A percentile compares a stretch with the other conserved stretches of the same genome.
These are phyloP conservation scores for Raddia guianensis DNA, from an alignment of 176 grass and related monocot genomes.

Conservation along the genomic window DNA sequence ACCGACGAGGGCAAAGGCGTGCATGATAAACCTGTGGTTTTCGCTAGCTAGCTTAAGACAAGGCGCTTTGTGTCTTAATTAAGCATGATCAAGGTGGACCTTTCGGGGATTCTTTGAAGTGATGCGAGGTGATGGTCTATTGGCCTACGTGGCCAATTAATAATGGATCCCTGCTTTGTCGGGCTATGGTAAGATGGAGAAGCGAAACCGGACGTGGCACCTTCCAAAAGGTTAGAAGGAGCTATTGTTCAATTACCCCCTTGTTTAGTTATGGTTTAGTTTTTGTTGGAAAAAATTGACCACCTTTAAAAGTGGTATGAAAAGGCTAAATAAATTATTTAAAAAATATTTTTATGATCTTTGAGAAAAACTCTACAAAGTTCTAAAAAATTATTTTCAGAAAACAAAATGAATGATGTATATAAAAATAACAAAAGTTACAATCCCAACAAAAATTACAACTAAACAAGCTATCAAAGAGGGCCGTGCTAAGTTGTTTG, in stretches of 20 bases:
- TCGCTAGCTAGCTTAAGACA: not conserved
- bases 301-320: too few relatives aligned
- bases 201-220: conserved; percentile 25
- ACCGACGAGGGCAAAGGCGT: not conserved
- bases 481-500: not conserved
- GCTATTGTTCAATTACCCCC: not conserved
- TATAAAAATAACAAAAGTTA: too few relatives aligned
- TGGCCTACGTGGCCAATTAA: not conserved
- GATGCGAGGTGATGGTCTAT: conserved; percentile 20
- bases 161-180: not conserved
- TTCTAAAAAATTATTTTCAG: too few relatives aligned
- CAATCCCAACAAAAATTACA: too few relatives aligned
- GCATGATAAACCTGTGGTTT: not conserved
- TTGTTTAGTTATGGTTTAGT: too few relatives aligned
- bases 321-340: too few relatives aligned
- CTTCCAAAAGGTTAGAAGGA: conserved; percentile 13
- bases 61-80: not conserved
- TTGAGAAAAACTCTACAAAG: too few relatives aligned
- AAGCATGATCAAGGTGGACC: conserved; percentile 33
- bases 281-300: too few relatives aligned
- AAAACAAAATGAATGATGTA: too few relatives aligned
- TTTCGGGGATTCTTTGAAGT: conserved; percentile 29
- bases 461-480: too few relatives aligned
- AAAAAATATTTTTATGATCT: too few relatives aligned
- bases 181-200: not conserved